Evolutionary conservation across 164 flowering plant genomes (phyloP).

Genomic region (Houttuynia cordata): DNA sequence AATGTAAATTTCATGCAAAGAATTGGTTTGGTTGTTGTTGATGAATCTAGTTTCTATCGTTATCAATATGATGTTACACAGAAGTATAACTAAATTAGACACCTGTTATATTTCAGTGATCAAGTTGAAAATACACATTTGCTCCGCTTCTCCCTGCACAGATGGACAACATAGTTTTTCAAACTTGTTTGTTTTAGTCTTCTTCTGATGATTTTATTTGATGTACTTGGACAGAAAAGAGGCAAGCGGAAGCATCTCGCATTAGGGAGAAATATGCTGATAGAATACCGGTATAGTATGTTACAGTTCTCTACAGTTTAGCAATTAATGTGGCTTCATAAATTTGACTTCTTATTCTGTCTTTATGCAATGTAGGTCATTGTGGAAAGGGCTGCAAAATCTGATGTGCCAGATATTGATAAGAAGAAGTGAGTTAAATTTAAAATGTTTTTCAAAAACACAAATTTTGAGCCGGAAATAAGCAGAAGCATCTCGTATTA

Average conservation of each 20-base stretch:
- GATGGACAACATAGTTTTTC: no score
- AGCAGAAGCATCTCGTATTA: conserved; percentile 73
- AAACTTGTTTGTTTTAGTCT: no score
- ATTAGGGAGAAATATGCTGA: conserved; percentile 85
- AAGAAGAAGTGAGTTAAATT: conserved; percentile 81
- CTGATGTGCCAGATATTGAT: conserved; percentile 82
- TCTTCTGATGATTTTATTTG: neutral
- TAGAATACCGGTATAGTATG: conserved; percentile 59
- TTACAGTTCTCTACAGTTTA: neutral
- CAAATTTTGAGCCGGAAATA: no score
- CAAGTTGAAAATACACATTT: no score
- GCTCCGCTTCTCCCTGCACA: no score
- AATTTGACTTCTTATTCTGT: neutral
- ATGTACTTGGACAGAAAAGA: conserved; percentile 39
- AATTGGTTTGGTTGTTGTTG: no score
- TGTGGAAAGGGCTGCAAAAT: conserved; percentile 76
- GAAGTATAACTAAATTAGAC: no score
- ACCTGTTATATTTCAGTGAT: no score
- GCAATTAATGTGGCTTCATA: neutral
- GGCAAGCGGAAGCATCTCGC: conserved; percentile 79
- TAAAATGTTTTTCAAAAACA: no score
- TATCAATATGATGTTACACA: no score
- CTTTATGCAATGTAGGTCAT: conserved; percentile 39
- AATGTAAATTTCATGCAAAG: no score
- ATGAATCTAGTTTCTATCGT: no score